Evolutionary conservation across 805 yeast species (phyloP).

Genomic region (Debaryomyces hansenii): DNA sequence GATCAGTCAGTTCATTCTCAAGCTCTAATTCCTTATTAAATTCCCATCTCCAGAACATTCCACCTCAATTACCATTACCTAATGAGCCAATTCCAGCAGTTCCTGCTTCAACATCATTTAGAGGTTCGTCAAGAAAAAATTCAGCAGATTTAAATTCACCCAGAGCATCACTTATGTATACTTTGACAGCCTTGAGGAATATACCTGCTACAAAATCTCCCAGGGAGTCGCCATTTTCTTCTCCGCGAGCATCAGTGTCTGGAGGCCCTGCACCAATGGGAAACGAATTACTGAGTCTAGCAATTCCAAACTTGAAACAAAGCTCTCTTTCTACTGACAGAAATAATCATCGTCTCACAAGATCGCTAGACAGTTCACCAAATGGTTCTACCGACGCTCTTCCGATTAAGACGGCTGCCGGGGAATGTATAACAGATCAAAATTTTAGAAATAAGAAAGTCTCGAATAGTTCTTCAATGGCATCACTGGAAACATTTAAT

Average conservation of each 20-base stretch:
- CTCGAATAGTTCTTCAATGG: constrained; percentile 3
- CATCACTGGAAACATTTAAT: constrained; percentile 3
- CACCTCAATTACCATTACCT: constrained; percentile 61
- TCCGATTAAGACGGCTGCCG: not conserved
- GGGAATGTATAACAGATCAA: not conserved
- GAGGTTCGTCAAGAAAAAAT: constrained; percentile 34
- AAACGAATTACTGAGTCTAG: constrained; percentile 14
- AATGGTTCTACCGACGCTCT: constrained; percentile 4
- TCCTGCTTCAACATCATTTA: constrained; percentile 35
- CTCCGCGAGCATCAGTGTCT: constrained; percentile 52
- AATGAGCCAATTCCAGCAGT: constrained; percentile 48
- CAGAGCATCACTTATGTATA: constrained; percentile 40
- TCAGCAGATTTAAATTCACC: constrained; percentile 41
- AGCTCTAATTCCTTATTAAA: constrained; percentile 26
- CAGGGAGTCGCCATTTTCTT: constrained; percentile 37
- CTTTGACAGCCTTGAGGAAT: constrained; percentile 39
- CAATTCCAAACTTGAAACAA: constrained; percentile 21
- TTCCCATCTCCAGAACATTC: constrained; percentile 43
- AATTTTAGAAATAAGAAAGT: not conserved
- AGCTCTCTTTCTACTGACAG: not conserved
- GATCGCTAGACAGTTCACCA: constrained; percentile 3
- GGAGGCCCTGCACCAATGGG: constrained; percentile 16
- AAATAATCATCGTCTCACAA: not conserved
- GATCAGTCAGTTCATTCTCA: constrained; percentile 22
- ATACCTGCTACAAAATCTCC: constrained; percentile 38